Evolutionary conservation across 805 yeast species (phyloP).

Genomic region (Schizosaccharomyces octosporus): DNA sequence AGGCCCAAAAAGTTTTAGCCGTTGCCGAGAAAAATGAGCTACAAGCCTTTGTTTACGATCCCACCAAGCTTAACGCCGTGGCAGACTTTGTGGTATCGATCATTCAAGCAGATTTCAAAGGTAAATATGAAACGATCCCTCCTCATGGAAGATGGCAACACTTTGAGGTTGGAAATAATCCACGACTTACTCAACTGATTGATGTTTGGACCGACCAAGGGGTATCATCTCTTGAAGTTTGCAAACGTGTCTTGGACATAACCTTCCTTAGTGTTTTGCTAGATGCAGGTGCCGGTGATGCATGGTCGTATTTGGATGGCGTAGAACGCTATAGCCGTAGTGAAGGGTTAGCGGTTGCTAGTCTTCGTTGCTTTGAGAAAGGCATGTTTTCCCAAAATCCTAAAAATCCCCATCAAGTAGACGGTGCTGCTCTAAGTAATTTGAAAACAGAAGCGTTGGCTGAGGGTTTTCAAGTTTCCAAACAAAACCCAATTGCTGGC

Average conservation of each 20-base stretch:
- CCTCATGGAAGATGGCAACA: conserved; percentile 51
- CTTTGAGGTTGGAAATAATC: conserved; percentile 25
- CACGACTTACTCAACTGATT: conserved; percentile 23
- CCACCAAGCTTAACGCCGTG: conserved; percentile 18
- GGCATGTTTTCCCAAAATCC: conserved; percentile 23
- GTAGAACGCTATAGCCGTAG: conserved; percentile 20
- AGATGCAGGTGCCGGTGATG: conserved; percentile 46
- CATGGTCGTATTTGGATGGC: conserved; percentile 22
- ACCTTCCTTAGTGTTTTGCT: conserved; percentile 35
- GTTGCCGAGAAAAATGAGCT: conserved; percentile 12
- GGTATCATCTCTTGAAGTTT: conserved; percentile 12
- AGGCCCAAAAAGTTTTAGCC: neutral
- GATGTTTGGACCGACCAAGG: conserved; percentile 15
- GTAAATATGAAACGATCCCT: conserved; percentile 24
- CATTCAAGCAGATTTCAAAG: conserved; percentile 19
- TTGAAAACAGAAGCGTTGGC: conserved; percentile 18
- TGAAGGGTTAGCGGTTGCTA: conserved; percentile 42
- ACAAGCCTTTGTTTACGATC: conserved; percentile 23
- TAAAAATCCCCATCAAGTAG: conserved; percentile 18
- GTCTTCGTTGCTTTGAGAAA: conserved; percentile 26
- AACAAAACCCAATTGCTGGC: conserved; percentile 27
- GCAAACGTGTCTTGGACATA: conserved; percentile 30
- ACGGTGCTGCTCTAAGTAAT: conserved; percentile 18
- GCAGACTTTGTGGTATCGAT: conserved; percentile 19
- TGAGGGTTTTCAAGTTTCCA: conserved; percentile 24